Evolutionary conservation across 208 protist genomes (phyloP).

Genomic region (Angomonas ambiguus): DNA sequence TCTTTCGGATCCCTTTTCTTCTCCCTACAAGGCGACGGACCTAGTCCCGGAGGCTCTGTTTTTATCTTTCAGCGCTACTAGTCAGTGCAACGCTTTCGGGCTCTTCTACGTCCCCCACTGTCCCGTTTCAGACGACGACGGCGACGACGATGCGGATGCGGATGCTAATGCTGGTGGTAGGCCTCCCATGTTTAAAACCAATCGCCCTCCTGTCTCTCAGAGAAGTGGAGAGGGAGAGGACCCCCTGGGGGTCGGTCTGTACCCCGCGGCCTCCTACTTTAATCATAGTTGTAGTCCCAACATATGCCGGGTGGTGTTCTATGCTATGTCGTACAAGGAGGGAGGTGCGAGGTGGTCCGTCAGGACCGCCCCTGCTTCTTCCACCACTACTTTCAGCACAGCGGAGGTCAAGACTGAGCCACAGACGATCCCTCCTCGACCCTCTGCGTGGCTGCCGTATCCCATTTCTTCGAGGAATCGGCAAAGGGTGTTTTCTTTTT

Average conservation of each 20-base stretch:
- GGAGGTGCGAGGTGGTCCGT: not conserved
- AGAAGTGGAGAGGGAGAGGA: not conserved
- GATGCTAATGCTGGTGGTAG: no score
- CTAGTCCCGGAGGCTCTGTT: not conserved
- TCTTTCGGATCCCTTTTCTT: not conserved
- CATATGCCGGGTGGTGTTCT: not conserved
- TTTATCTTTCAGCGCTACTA: not conserved
- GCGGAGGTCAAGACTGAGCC: no score
- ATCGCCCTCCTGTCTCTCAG: no score
- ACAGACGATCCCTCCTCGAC: no score
- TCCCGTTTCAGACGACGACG: not conserved
- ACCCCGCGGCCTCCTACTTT: constrained; percentile 7
- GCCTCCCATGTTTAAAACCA: no score
- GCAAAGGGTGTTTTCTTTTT: constrained; percentile 43
- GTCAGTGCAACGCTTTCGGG: constrained; percentile 8
- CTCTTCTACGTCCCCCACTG: not conserved
- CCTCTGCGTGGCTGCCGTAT: no score
- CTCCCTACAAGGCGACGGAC: not conserved
- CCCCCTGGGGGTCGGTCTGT: not conserved
- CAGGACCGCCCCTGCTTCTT: no score
- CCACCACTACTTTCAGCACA: no score
- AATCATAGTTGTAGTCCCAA: constrained; percentile 10
- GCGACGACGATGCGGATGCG: not conserved
- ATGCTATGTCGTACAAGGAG: not conserved
- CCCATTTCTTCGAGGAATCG: no score